These are phyloP conservation scores for Candida glucosophila DNA, from an alignment of 1,139 yeast genomes.

Conservation along the genomic window DNA sequence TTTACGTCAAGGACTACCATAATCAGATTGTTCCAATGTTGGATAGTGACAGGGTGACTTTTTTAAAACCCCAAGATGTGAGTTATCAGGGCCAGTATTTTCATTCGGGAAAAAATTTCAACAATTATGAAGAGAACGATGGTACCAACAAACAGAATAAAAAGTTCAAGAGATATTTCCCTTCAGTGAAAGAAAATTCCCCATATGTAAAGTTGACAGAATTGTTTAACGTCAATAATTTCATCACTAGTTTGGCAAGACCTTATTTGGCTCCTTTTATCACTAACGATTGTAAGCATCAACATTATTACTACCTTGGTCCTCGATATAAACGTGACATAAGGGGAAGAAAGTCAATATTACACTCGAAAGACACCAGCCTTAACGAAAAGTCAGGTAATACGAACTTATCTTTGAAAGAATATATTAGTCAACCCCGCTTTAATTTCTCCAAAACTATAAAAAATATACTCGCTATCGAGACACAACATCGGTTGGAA, in stretches of 20 bases:
- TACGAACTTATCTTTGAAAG: constrained; percentile 3
- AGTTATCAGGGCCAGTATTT: constrained; percentile 36
- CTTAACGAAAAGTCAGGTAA: background rate
- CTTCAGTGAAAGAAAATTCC: constrained; percentile 29
- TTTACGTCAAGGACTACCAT: constrained; percentile 63
- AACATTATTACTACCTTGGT: constrained; percentile 26
- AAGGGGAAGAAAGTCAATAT: constrained; percentile 1
- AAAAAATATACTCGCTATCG: constrained; percentile 40
- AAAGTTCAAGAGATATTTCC: constrained; percentile 7
- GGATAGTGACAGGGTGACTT: constrained; percentile 26
- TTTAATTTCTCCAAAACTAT: constrained; percentile 25
- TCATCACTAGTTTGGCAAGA: constrained; percentile 80
- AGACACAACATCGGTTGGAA: constrained; percentile 75
- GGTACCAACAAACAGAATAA: constrained; percentile 1
- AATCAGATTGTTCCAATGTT: constrained; percentile 42
- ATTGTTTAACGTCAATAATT: constrained; percentile 87
- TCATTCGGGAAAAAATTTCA: constrained; percentile 10
- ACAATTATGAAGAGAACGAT: constrained; percentile 6
- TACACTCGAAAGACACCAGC: background rate
- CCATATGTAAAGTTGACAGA: constrained; percentile 88
- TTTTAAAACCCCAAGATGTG: constrained; percentile 40
- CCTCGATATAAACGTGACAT: constrained; percentile 12
- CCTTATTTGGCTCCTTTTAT: constrained; percentile 89
- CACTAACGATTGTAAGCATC: constrained; percentile 71
- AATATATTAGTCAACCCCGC: constrained; percentile 20